Base-by-base conservation (phyloP, 2,329 filamentous ascomycete species). In the Ceratocystis lukuohia region DNA sequence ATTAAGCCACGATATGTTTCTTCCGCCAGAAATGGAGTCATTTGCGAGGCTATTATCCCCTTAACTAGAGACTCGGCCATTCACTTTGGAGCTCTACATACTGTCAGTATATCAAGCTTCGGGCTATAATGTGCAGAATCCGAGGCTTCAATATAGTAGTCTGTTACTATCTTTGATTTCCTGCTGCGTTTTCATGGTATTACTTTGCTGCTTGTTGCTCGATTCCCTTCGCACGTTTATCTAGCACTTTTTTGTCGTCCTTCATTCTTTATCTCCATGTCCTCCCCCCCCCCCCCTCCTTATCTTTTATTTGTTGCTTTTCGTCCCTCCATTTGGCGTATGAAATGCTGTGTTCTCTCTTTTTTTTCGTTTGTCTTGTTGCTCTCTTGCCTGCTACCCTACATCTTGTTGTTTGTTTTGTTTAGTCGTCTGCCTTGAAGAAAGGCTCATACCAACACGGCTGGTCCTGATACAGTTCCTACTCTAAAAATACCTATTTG, bases 241-340 rank as follows among this genome's bases (percentile, higher is more conserved):
- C 22, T 33, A 61, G 37, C 41, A 62, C 30, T 22, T 61, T 48
- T 28, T 57, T 65, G 44, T 68, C 65, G 57, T 65, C 65, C 37
- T 48, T 68, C 70, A 69, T 70, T 69, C 61, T 69, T 68, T 72
- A 70, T 73, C 72, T 70, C 70, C 69, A 64, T 69, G 8, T 25
- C 48, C 7, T 8, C 69, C 70, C 68, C 20, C 20, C 20, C 71
- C 68, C 66, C 61, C 41, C 61, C 68, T 20, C 20, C 25, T 22
- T 59, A 46, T 65, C n/a, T 63, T 37, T n/a, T 65, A 25, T 67
- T 63, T 28, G 62, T 57, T 62, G 15, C 56, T 53, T 68, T 65
- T 61, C 46, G 57, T 62, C 10, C 61, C 53, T 41, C 22, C 37
- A 20, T 30, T 25, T 37, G 7, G 48, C 44, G 37, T 41, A 33